Base-by-base conservation (phyloP, 192 early-diverging fungal species). In the Coemansia sp. region DNA sequence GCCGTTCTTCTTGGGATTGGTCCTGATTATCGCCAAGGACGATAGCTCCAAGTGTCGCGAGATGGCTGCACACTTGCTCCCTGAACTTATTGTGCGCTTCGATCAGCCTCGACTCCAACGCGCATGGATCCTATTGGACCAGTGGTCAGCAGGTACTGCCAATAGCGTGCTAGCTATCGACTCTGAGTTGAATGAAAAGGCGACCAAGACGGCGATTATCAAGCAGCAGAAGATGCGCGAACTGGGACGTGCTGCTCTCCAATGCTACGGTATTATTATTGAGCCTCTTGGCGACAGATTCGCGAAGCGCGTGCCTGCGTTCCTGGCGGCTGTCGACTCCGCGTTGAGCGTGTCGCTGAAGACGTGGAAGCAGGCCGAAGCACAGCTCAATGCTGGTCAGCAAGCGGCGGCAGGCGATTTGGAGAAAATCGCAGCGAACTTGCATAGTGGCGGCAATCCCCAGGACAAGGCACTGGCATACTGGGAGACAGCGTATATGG, bases 41-140 rank as follows among this genome's bases (percentile, higher is more conserved):
- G 95, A 97, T 27, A 92, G 92, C n/a, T 67, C 88, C 22, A 92
- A 95, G 68, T 98, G 97, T 66, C 86, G 95, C 27, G 91, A 93
- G 79, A 94, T 97, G 89, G 86, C 94, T 0, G 90, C 88, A 12
- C 75, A 75, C 7, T 67, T 98, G 60, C 86, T 97, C 61, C 89
- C 90, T 32, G 56, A 63, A 5, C 78, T 98, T 0, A 60, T 96
- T 11, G 60, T 70, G 27, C 84, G 91, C 30, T 85, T 91, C 67
- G 86, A 89, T 62, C 82, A 79, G 22, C 71, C 75, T 10, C 84
- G 85, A 16, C 62, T 91, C 39, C 80, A 86, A 8, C 93, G 89
- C 34, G 75, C 87, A 24, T 87, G 90, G 70, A 64, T 84, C 13
- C 59, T 97, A 47, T 71, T 95, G 13, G 87, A 89, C 34, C 91